Evolutionary conservation across 768 basidiomycete species (phyloP), one percentile per base, ranked within the genome.

Genomic region (Boletus bicolor): DNA sequence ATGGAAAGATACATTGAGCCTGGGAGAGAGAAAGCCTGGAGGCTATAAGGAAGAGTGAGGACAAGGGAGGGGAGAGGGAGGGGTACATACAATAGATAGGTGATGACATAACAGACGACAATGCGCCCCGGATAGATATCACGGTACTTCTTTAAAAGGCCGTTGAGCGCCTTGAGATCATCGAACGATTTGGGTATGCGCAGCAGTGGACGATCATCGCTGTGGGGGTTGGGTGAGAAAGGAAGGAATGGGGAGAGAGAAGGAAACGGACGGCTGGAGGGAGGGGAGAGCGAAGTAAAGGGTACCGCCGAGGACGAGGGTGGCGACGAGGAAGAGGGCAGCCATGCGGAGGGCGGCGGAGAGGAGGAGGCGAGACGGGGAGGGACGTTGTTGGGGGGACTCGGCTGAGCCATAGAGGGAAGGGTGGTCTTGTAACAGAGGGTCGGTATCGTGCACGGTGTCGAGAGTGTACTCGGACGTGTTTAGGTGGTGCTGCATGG

Each of bases 1-100:
- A 98, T 97, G 51, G 93, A 93, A 46, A 98, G 83, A 68, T 98
- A 98, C 94, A 98, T 96, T 42, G 93, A 96, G 1, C 95, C 95
- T 0, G 96, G 95, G 14, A 98, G 80, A 7, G 94, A 95, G 74
- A 98, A 98, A 0, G 93, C 93, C 78, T 98, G 95, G 7, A 98
- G 79, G 74, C 94, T 96, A 66, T 21, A 11, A 21, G 49, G 21
- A 56, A 41, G 42, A 44, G 59, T 61, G 54, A 66, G 54, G n/a
- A 35, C 32, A 24, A 30, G 50, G 15, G 5, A 15, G 24, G 46
- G 26, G n/a, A 43, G 45, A 48, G 35, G 59, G 10, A 59, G 53
- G 35, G 49, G 49, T 39, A 81, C 92, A 59, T 62, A 95, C 94
- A 97, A 98, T 63, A 98, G 81, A 72, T 96, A 98, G 2, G 91